Percentiles rank a stretch among this genome's conserved stretches.
Evolutionary conservation across 2,329 filamentous ascomycete species (phyloP).

Genomic region (Drechslerella stenobrocha): DNA sequence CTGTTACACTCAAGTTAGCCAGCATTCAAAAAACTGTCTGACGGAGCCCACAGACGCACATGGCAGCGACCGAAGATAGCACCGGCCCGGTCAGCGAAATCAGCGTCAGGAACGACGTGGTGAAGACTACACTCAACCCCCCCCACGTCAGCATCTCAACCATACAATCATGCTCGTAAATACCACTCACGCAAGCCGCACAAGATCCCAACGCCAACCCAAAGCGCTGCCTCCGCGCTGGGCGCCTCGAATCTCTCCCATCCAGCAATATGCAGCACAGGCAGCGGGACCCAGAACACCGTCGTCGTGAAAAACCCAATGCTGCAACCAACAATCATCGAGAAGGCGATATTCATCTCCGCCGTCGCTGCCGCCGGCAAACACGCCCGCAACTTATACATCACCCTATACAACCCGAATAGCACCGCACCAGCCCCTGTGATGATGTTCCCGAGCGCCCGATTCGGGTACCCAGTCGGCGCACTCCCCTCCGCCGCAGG

Average conservation of each 20-base stretch:
- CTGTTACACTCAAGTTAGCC: constrained; percentile 4
- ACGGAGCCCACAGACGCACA: constrained; percentile 6
- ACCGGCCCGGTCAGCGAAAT: constrained; percentile 41
- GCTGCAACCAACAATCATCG: constrained; percentile 32
- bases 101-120: constrained; percentile 33
- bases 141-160: not conserved
- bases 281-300: constrained; percentile 45
- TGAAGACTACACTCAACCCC: constrained; percentile 11
- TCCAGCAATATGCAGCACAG: constrained; percentile 28
- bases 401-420: constrained; percentile 34
- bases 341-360: constrained; percentile 43
- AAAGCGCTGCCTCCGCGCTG: constrained; percentile 18
- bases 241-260: constrained; percentile 27
- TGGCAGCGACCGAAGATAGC: constrained; percentile 40
- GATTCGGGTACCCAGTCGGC: constrained; percentile 13
- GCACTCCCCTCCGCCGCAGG: constrained; percentile 3
- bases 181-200: constrained; percentile 26
- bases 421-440: constrained; percentile 34
- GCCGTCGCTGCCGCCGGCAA: constrained; percentile 32
- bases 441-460: constrained; percentile 33
- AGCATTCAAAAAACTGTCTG: not conserved
- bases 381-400: constrained; percentile 43
- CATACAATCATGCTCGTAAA: not conserved
- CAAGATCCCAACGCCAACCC: constrained; percentile 27
- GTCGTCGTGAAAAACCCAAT: constrained; percentile 38